A percentile compares a stretch with the other conserved stretches of the same genome.
Evolutionary conservation across 345 rosid genomes (phyloP).

Genomic region (Combretum micranthum): DNA sequence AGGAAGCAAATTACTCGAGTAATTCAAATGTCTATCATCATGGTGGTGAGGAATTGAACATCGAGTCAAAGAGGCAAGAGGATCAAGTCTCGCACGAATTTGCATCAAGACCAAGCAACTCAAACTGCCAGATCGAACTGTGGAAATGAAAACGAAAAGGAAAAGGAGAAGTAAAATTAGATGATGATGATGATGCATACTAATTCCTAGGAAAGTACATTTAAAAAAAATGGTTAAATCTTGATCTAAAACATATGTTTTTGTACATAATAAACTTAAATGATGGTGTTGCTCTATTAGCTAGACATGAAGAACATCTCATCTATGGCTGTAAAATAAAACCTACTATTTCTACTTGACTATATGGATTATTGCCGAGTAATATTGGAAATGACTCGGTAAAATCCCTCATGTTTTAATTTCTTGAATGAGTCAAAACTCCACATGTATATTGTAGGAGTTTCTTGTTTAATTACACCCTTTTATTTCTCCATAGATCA

Average conservation of each 20-base stretch:
- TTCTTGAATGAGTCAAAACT: neutral
- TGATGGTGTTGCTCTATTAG: slow-evolving; percentile 21
- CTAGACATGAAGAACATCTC: neutral
- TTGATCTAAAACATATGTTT: slow-evolving; percentile 9
- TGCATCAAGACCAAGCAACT: slow-evolving; percentile 47
- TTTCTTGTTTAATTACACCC: neutral
- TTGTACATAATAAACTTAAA: slow-evolving; percentile 58
- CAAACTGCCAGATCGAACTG: slow-evolving; percentile 73
- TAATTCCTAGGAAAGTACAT: slow-evolving; percentile 41
- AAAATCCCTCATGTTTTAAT: slow-evolving; percentile 3
- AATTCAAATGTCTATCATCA: slow-evolving; percentile 27
- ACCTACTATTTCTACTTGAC: slow-evolving; percentile 13
- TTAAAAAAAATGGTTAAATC: no score
- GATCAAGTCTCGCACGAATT: slow-evolving; percentile 36
- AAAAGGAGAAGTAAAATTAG: slow-evolving; percentile 18
- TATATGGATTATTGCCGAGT: slow-evolving; percentile 6
- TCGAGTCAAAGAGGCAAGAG: slow-evolving; percentile 44
- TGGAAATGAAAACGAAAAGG: slow-evolving; percentile 58
- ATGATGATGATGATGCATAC: slow-evolving; percentile 13
- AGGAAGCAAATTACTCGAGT: slow-evolving; percentile 25
- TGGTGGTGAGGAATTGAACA: slow-evolving; percentile 36
- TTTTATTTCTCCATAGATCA: no score
- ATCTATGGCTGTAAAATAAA: neutral
- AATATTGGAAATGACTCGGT: slow-evolving; percentile 9
- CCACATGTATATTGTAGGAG: slow-evolving; percentile 1